phyloP scores from a whole-genome alignment of 768 basidiomycete genomes.

The Rhizopogon vesiculosus region DNA sequence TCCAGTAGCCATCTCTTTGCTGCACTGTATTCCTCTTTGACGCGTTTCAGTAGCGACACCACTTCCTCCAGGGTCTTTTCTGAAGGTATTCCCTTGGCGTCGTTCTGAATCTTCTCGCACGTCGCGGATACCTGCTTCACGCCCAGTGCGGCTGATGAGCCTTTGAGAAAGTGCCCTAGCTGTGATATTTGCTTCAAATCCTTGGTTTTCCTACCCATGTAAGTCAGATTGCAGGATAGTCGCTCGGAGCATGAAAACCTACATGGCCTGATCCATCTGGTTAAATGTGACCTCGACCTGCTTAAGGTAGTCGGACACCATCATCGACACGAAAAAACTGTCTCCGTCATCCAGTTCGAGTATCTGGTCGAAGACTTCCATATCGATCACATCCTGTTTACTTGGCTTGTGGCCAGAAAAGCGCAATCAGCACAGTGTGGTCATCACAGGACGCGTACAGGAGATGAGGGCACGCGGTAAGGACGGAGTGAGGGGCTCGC shows the following conservation, averaged over 20 bases:
- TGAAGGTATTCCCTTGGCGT: conserved; percentile 45
- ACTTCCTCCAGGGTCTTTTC: conserved; percentile 59
- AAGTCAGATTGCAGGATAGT: conserved; percentile 5
- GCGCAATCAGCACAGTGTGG: conserved; percentile 5
- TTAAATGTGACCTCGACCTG: conserved; percentile 77
- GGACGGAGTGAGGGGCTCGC: not conserved
- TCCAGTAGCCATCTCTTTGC: conserved; percentile 67
- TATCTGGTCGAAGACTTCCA: conserved; percentile 80
- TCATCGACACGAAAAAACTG: conserved; percentile 70
- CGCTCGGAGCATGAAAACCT: conserved; percentile 31
- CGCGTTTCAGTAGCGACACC: conserved; percentile 45
- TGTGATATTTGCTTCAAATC: conserved; percentile 64
- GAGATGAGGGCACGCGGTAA: not conserved
- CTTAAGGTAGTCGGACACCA: conserved; percentile 75
- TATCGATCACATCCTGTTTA: conserved; percentile 53
- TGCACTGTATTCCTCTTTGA: conserved; percentile 62
- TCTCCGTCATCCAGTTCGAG: conserved; percentile 85
- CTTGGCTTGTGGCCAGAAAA: conserved; percentile 5
- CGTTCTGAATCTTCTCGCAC: conserved; percentile 91
- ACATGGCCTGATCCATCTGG: conserved; percentile 79
- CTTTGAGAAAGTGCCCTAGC: conserved; percentile 94
- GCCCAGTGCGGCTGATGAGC: conserved; percentile 93
- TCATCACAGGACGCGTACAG: not conserved
- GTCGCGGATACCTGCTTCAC: conserved; percentile 73
- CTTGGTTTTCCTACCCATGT: conserved; percentile 40